These are phyloP conservation scores for Camelina neglecta DNA, from an alignment of 345 rosid species.

Conservation along the genomic window DNA sequence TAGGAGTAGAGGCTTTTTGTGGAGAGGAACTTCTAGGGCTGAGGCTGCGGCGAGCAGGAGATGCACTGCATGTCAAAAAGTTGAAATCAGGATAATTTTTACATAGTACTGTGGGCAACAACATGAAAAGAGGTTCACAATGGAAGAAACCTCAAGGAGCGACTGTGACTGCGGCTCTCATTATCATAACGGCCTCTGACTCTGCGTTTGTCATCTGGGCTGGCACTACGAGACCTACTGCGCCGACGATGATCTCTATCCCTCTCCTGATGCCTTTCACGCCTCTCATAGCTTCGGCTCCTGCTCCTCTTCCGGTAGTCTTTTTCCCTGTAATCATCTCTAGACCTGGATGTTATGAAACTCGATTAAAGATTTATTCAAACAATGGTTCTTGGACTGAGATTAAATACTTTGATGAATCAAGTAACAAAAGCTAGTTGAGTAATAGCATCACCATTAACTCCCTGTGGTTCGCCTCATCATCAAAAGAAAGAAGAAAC, in stretches of 20 bases:
- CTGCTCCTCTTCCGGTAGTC: constrained; percentile 62
- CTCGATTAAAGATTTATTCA: neutral
- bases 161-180: constrained; percentile 53
- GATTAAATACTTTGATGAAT: neutral
- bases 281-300: constrained; percentile 53
- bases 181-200: constrained; percentile 63
- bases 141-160: constrained; percentile 55
- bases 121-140: neutral
- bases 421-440: constrained; percentile 10
- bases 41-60: constrained; percentile 56
- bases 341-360: constrained; percentile 23
- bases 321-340: constrained; percentile 49
- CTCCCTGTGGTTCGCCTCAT: neutral
- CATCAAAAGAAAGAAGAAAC: constrained; percentile 11
- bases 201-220: constrained; percentile 58
- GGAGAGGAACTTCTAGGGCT: constrained; percentile 55
- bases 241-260: constrained; percentile 56
- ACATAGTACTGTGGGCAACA: neutral
- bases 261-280: constrained; percentile 57
- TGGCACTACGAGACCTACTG: constrained; percentile 65
- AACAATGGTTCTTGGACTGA: neutral
- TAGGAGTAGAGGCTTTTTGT: constrained; percentile 44
- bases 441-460: neutral
- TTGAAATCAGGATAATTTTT: constrained; percentile 4
- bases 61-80: constrained; percentile 46